Evolutionary conservation across 257 asterid genomes (phyloP).

Genomic region (Solanum megistacrolobum): DNA sequence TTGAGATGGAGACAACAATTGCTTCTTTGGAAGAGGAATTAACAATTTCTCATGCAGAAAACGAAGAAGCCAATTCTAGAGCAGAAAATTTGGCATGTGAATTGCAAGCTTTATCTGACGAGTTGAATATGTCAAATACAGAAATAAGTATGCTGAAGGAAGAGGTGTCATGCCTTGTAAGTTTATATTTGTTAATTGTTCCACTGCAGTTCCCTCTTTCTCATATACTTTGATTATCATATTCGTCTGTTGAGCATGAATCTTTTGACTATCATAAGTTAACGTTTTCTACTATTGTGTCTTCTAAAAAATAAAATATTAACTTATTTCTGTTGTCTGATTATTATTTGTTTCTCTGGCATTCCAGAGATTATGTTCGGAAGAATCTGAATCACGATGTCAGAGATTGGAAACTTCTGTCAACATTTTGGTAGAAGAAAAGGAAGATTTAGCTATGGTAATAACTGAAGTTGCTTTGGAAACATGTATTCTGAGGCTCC

Average conservation of each 20-base stretch:
- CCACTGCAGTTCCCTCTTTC: neutral
- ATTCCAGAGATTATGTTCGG: constrained; percentile 50
- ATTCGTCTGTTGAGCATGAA: neutral
- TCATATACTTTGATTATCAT: neutral
- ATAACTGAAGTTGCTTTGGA: neutral
- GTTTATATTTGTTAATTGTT: constrained; percentile 8
- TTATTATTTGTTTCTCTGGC: constrained; percentile 7
- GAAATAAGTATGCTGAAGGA: constrained; percentile 47
- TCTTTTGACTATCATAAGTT: neutral
- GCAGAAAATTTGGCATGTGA: constrained; percentile 66
- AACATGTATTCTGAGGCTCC: neutral
- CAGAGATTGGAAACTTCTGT: constrained; percentile 39
- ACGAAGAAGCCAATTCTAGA: constrained; percentile 43
- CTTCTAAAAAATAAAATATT: neutral
- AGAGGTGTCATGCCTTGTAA: constrained; percentile 69
- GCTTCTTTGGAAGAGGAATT: constrained; percentile 73
- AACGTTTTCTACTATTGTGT: neutral
- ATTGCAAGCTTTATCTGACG: constrained; percentile 38
- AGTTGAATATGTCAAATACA: constrained; percentile 40
- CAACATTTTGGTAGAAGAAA: constrained; percentile 45
- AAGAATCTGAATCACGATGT: constrained; percentile 35
- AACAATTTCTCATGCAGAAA: constrained; percentile 36
- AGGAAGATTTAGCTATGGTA: constrained; percentile 84
- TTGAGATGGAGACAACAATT: constrained; percentile 82
- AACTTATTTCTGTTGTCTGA: neutral